Evolutionary conservation across 1,284 basidiomycete species (phyloP).

Genomic region (Boletus smithii): DNA sequence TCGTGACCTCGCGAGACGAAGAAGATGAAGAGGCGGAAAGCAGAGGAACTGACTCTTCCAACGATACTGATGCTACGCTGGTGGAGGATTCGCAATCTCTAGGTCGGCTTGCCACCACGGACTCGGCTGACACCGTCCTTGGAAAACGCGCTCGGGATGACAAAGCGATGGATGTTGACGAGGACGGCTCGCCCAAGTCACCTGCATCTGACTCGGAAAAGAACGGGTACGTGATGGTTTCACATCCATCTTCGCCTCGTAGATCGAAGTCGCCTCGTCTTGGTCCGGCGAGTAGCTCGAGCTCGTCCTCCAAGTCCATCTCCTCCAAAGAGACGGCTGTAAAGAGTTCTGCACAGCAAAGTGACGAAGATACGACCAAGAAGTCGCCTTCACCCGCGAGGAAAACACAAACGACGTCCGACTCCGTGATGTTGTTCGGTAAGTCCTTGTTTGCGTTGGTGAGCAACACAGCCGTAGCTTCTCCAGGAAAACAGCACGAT

Average conservation of each 20-base stretch:
- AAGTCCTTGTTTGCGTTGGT: slow-evolving; percentile 21
- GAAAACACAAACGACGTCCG: slow-evolving; percentile 54
- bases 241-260: slow-evolving; percentile 39
- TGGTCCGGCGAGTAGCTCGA: slow-evolving; percentile 31
- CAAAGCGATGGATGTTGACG: slow-evolving; percentile 50
- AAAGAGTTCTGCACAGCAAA: slow-evolving; percentile 25
- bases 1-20: slow-evolving; percentile 87
- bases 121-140: slow-evolving; percentile 55
- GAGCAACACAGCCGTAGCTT: background rate
- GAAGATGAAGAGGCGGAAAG: slow-evolving; percentile 77
- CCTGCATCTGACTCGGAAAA: slow-evolving; percentile 38
- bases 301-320: slow-evolving; percentile 28
- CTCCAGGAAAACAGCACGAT: slow-evolving; percentile 87
- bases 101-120: slow-evolving; percentile 24
- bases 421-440: slow-evolving; percentile 90
- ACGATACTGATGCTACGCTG: slow-evolving; percentile 79
- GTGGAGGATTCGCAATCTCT: slow-evolving; percentile 64
- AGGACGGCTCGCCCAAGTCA: slow-evolving; percentile 35
- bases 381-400: slow-evolving; percentile 63
- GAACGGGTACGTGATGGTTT: slow-evolving; percentile 49
- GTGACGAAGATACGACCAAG: slow-evolving; percentile 33
- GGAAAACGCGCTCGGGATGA: slow-evolving; percentile 67
- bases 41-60: slow-evolving; percentile 72
- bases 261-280: slow-evolving; percentile 39
- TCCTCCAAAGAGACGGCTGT: slow-evolving; percentile 45